These are phyloP conservation scores for Pythium rishiriense DNA, from an alignment of 352 stramenopile genomes.

Conservation along the genomic window DNA sequence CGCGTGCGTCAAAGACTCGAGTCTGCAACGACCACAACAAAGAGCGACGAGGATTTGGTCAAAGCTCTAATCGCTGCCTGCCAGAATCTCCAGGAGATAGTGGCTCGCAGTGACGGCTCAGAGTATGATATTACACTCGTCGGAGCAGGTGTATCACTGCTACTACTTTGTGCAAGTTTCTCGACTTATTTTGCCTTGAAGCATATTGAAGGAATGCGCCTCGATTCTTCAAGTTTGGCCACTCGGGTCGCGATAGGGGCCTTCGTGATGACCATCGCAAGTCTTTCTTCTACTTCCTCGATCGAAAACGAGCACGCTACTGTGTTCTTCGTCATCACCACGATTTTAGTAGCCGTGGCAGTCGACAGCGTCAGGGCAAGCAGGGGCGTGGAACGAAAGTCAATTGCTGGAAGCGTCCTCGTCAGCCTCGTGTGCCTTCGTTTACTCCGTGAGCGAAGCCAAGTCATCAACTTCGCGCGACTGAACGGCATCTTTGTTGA, in stretches of 20 bases:
- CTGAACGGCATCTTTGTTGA: slow-evolving; percentile 65
- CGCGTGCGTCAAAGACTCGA: background rate
- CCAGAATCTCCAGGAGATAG: slow-evolving; percentile 44
- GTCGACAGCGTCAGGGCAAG: background rate
- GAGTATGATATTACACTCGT: slow-evolving; percentile 64
- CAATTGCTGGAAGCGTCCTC: slow-evolving; percentile 25
- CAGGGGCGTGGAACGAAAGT: background rate
- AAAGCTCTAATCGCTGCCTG: slow-evolving; percentile 32
- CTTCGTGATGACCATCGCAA: slow-evolving; percentile 51
- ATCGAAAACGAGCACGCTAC: slow-evolving; percentile 91
- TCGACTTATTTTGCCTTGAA: background rate
- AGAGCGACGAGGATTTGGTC: slow-evolving; percentile 15
- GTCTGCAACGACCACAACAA: background rate
- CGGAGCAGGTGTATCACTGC: slow-evolving; percentile 36
- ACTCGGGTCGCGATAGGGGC: slow-evolving; percentile 17
- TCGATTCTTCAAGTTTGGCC: background rate
- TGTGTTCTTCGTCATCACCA: slow-evolving; percentile 71
- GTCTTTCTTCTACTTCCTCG: slow-evolving; percentile 77
- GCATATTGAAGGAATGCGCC: background rate
- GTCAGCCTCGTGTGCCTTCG: slow-evolving; percentile 48
- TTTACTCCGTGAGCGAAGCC: slow-evolving; percentile 73
- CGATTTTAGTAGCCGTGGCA: slow-evolving; percentile 38
- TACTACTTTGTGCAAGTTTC: slow-evolving; percentile 34
- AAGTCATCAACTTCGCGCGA: slow-evolving; percentile 88
- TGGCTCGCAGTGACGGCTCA: slow-evolving; percentile 68